Base-by-base conservation (phyloP, 768 basidiomycete genomes). In the Dacryopinax primogenitus region DNA sequence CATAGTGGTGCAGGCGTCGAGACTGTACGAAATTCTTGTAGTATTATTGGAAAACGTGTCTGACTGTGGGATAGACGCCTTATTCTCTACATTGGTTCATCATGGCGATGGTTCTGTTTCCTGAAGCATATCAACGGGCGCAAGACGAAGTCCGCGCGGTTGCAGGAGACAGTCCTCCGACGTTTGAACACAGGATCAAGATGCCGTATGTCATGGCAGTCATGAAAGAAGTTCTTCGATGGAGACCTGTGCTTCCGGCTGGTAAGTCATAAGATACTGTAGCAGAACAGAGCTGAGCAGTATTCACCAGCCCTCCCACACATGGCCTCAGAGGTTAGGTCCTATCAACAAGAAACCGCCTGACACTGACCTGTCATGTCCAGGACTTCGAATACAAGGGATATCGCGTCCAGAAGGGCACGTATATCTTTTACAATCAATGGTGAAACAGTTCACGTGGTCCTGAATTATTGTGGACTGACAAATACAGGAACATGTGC, bases 401-500 rank as follows among this genome's bases (percentile, higher is more conserved):
- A 3, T 58, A 32, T 30, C 15, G 26, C 4, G 30, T 58, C 15
- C 51, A 23, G 32, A 26, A 32, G 18, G 51, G 51, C 9, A 58
- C 26, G 2, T 58, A 58, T 30, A 58, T 58, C 11, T 58, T 58
- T 32, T 23, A 30, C 18, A 58, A 21, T 30, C 12, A 4, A 4
- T 58, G 51, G 51, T 58, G 23, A 44, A 23, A 44, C 7, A n/a
- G n/a, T n/a, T n/a, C 41, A 44, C 41, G 41, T 44, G 41, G 23
- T n/a, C n/a, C n/a, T n/a, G 37, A n/a, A 11, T 11, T 39, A 11
- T 39, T 39, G 37, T 11, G 12, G 12, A 39, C 51, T 58, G 9
- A 58, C 51, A 21, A 6, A 26, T 2, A 28, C 30, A 58, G 61
- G 61, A 33, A 33, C 69, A 69, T 45, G 58, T 62, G 41, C 34